phyloP scores from a whole-genome alignment of 352 stramenopile species.

The Pythium apleroticum region DNA sequence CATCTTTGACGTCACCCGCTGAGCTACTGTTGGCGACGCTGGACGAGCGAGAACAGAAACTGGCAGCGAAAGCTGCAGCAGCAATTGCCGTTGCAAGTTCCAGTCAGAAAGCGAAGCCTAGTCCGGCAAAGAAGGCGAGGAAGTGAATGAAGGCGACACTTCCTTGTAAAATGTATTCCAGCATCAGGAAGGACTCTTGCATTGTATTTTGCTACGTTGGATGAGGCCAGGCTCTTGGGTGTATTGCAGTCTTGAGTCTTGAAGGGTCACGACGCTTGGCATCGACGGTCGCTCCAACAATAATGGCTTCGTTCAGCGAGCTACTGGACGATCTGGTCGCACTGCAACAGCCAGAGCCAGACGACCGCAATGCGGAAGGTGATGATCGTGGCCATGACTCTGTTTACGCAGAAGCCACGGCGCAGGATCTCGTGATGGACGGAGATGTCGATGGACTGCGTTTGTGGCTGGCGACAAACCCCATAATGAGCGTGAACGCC shows the following conservation, averaged over 20 bases:
- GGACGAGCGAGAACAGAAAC: not conserved
- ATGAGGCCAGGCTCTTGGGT: not conserved
- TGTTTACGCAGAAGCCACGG: constrained; percentile 5
- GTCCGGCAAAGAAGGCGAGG: not conserved
- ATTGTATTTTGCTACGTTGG: not conserved
- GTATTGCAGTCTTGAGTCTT: not conserved
- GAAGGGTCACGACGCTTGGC: not conserved
- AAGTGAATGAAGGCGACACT: too few species aligned
- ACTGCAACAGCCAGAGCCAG: constrained; percentile 1
- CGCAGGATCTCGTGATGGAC: constrained; percentile 35
- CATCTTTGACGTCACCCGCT: constrained; percentile 61
- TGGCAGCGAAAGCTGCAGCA: not conserved
- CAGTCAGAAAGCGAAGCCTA: constrained; percentile 2
- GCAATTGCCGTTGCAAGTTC: not conserved
- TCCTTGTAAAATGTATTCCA: too few species aligned
- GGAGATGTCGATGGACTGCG: constrained; percentile 33
- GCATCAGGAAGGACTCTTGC: too few species aligned
- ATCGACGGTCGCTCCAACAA: not conserved
- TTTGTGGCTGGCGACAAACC: constrained; percentile 23
- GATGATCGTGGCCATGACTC: not conserved
- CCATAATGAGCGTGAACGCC: constrained; percentile 36
- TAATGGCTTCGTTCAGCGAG: constrained; percentile 32
- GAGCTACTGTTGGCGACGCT: constrained; percentile 31
- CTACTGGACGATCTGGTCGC: constrained; percentile 54
- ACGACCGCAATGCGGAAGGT: not conserved